These are phyloP conservation scores for Irpex rosettiformis DNA, from an alignment of 1,284 basidiomycete species.

Conservation along the genomic window DNA sequence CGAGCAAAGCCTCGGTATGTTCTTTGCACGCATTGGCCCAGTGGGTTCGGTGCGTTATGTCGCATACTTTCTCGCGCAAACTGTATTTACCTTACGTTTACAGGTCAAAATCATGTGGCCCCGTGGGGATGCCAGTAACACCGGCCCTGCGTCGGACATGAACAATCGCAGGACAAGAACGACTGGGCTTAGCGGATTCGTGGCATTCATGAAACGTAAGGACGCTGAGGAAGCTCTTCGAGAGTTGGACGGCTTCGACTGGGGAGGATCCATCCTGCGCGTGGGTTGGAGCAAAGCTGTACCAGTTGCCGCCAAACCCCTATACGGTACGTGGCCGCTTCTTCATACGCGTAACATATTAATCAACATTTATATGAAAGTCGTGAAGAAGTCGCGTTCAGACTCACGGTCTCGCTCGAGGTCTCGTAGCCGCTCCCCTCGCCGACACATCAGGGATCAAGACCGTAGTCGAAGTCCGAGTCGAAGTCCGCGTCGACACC, in stretches of 20 bases:
- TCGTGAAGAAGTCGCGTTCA: conserved; percentile 27
- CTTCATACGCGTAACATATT: neutral
- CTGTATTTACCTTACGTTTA: conserved; percentile 2
- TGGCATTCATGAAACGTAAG: conserved; percentile 90
- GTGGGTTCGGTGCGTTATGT: conserved; percentile 58
- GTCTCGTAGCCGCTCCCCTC: conserved; percentile 20
- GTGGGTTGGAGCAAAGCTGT: conserved; percentile 97
- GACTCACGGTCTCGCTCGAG: conserved; percentile 19
- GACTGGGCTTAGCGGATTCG: conserved; percentile 86
- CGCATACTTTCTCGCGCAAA: neutral
- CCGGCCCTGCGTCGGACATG: conserved; percentile 75
- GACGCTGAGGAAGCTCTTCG: conserved; percentile 88
- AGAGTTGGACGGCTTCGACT: conserved; percentile 88
- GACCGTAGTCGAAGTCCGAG: conserved; percentile 17
- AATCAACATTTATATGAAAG: conserved; percentile 18
- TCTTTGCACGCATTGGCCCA: conserved; percentile 47
- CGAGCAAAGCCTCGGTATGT: conserved; percentile 80
- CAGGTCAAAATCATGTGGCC: conserved; percentile 97
- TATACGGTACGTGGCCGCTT: conserved; percentile 63
- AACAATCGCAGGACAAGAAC: conserved; percentile 66
- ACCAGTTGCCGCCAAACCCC: conserved; percentile 72
- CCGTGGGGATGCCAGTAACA: conserved; percentile 49
- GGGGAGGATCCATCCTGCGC: conserved; percentile 82
- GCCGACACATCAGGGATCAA: conserved; percentile 23
- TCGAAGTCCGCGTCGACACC: conserved; percentile 20